Evolutionary conservation across 106 monocot species (phyloP).

Genomic region (Cymbidium sinense): DNA sequence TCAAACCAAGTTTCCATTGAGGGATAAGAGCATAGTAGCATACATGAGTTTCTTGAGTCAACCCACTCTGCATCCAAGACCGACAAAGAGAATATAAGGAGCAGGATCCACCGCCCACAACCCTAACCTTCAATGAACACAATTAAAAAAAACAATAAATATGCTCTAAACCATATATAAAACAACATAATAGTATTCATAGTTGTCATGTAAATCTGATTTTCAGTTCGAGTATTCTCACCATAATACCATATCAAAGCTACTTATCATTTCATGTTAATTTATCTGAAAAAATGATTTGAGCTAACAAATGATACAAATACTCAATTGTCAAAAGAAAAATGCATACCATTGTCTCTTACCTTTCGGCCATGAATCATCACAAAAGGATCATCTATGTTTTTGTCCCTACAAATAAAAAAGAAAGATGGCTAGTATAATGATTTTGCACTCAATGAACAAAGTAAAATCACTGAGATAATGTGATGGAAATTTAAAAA

Average conservation of each 20-base stretch:
- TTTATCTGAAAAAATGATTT: neutral
- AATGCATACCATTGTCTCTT: conserved; percentile 8
- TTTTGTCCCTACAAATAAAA: conserved; percentile 43
- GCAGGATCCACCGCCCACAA: conserved; percentile 31
- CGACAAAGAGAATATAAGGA: conserved; percentile 70
- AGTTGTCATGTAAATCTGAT: neutral
- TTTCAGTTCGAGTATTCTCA: neutral
- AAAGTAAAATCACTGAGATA: neutral
- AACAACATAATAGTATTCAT: neutral
- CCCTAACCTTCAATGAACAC: conserved; percentile 42
- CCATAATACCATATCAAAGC: too few relatives aligned
- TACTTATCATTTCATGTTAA: neutral
- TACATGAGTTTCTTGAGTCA: conserved; percentile 52
- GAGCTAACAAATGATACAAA: neutral
- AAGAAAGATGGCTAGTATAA: neutral
- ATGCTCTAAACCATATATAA: neutral
- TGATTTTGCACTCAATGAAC: neutral
- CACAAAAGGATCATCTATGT: conserved; percentile 44
- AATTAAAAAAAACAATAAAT: conserved; percentile 5
- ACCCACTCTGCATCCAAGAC: conserved; percentile 61
- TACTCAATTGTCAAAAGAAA: neutral
- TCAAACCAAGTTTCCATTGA: neutral
- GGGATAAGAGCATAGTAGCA: neutral
- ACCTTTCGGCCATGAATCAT: conserved; percentile 60
- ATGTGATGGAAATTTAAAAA: neutral